Evolutionary conservation across 2,329 filamentous ascomycete species (phyloP), one percentile per base, ranked within the genome.

Genomic region (Periglandula ipomoeae): DNA sequence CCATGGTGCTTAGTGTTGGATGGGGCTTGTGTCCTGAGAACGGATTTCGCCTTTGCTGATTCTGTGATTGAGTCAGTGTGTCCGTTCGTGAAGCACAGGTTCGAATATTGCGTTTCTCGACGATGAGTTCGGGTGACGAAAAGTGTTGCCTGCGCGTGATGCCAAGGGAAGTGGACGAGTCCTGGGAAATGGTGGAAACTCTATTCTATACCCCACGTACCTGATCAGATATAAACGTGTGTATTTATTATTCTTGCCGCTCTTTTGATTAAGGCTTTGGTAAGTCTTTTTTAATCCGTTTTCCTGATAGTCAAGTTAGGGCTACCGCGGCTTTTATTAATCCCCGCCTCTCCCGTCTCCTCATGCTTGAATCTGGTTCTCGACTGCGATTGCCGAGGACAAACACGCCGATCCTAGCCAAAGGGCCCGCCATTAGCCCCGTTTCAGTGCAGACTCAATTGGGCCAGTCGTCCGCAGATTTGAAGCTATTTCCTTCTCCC

Each of bases 1-100:
- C 71, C 75, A 80, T 77, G 61, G 27, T 5, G 26, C 30, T 15
- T 32, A 2, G 30, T 32, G 26, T 10, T 39, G 37, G 19, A 22
- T 6, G 9, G n/a, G 7, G 11, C 10, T 23, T 23, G 37, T 20
- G 19, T 39, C 17, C 37, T 39, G 17, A 20, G 7, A 39, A 13
- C 11, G n/a, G n/a, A n/a, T n/a, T n/a, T n/a, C n/a, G n/a, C n/a
- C n/a, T n/a, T n/a, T n/a, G n/a, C n/a, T n/a, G n/a, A n/a, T n/a
- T n/a, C n/a, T n/a, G n/a, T n/a, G n/a, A n/a, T n/a, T 30, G 3
- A 8, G 2, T 11, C 6, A 32, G 30, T 1, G 8, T 32, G 30
- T 32, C 30, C 30, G 11, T 6, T 32, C 4, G 30, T 8, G 30
- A 13, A 15, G 11, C 11, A 4, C 7, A 32, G 35, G 35, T 34